Percentiles rank a stretch among this genome's conserved stretches.
Evolutionary conservation across 2,329 filamentous ascomycete species (phyloP).

Genomic region (Sporothrix pallida): DNA sequence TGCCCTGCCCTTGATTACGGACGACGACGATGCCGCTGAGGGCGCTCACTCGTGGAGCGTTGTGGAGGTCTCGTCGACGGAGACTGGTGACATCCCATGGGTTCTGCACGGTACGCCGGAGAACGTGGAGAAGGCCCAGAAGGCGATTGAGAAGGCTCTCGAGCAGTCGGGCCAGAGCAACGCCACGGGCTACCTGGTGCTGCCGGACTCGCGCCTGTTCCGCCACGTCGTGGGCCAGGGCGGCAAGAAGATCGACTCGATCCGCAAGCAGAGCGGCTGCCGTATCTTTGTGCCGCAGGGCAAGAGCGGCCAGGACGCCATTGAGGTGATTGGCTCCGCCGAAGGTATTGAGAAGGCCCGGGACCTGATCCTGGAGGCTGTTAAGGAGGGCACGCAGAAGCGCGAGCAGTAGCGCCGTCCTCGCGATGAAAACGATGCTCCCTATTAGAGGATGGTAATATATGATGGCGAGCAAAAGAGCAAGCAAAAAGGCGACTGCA

Average conservation of each 20-base stretch:
- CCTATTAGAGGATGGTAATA: background rate
- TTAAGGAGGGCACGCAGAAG: slow-evolving; percentile 62
- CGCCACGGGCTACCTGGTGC: slow-evolving; percentile 82
- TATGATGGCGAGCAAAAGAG: background rate
- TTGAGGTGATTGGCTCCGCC: slow-evolving; percentile 81
- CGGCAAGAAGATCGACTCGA: slow-evolving; percentile 89
- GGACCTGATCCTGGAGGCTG: slow-evolving; percentile 84
- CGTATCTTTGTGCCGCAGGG: slow-evolving; percentile 89
- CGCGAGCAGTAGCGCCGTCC: slow-evolving; percentile 29
- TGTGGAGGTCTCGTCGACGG: slow-evolving; percentile 63
- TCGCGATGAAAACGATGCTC: background rate
- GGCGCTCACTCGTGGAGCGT: slow-evolving; percentile 84
- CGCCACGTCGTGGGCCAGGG: slow-evolving; percentile 87
- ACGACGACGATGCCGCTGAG: slow-evolving; percentile 69
- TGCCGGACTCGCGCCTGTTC: slow-evolving; percentile 89
- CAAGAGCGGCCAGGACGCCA: slow-evolving; percentile 68
- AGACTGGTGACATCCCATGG: slow-evolving; percentile 83
- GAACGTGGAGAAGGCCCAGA: slow-evolving; percentile 80
- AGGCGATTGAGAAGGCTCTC: slow-evolving; percentile 73
- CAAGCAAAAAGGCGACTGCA: background rate
- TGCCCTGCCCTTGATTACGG: slow-evolving; percentile 87
- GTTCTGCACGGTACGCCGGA: slow-evolving; percentile 80
- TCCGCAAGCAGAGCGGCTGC: slow-evolving; percentile 89
- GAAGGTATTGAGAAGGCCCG: slow-evolving; percentile 86
- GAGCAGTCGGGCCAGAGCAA: slow-evolving; percentile 71